These are phyloP conservation scores for Hibiscus trionum DNA, from an alignment of 345 rosid genomes.

Conservation along the genomic window DNA sequence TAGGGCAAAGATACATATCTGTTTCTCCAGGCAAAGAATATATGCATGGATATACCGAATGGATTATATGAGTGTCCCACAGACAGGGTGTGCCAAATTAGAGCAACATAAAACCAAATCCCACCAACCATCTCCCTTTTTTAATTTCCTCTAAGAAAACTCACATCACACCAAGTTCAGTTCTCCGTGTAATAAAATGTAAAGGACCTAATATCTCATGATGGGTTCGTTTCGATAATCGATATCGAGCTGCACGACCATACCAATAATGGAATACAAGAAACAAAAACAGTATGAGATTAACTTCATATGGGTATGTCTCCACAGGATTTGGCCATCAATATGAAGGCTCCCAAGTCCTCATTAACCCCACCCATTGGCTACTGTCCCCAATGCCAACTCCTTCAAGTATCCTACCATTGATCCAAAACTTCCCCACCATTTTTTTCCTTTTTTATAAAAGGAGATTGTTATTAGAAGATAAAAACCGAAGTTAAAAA, in stretches of 20 bases:
- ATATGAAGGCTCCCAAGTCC: not conserved
- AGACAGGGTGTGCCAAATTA: constrained; percentile 20
- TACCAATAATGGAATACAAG: not conserved
- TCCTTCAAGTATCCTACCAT: not conserved
- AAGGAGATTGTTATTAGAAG: too few species aligned
- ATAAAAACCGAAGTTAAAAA: too few species aligned
- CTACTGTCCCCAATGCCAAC: constrained; percentile 1
- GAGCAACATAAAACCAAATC: constrained; percentile 11
- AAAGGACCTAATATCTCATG: not conserved
- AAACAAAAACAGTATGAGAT: not conserved
- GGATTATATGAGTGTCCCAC: constrained; percentile 14
- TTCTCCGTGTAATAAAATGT: not conserved
- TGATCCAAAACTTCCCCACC: not conserved
- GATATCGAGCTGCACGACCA: not conserved
- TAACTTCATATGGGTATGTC: constrained; percentile 14
- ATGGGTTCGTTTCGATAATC: not conserved
- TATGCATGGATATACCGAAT: not conserved
- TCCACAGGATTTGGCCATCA: constrained; percentile 3
- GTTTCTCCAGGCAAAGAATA: constrained; percentile 6
- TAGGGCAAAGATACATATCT: not conserved
- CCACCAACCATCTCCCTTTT: not conserved
- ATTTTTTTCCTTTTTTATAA: too few species aligned
- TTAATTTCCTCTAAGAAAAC: not conserved
- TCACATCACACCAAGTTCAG: not conserved
- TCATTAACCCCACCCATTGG: not conserved